phyloP scores from a whole-genome alignment of 371 early-diverging fungal genomes.

The Mucor racemosus region DNA sequence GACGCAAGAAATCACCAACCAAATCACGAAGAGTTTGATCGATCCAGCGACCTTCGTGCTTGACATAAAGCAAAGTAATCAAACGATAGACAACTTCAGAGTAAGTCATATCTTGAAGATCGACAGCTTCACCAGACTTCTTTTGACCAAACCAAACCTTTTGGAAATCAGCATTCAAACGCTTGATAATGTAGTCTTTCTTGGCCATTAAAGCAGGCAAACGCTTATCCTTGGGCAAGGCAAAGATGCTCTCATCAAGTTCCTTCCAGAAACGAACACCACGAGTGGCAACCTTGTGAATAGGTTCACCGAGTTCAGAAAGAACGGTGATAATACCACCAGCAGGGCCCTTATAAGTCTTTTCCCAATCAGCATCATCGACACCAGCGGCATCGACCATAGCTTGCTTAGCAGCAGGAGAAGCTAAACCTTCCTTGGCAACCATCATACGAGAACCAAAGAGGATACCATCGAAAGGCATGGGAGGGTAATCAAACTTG shows the following conservation, averaged over 20 bases:
- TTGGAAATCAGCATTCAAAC: conserved; percentile 91
- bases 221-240: conserved; percentile 90
- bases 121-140: conserved; percentile 74
- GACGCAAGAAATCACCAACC: conserved; percentile 86
- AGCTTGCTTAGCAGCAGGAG: conserved; percentile 86
- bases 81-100: conserved; percentile 86
- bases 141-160: conserved; percentile 95
- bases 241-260: conserved; percentile 91
- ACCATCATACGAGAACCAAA: conserved; percentile 97
- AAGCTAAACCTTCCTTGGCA: conserved; percentile 89
- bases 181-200: conserved; percentile 92
- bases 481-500: conserved; percentile 85
- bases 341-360: conserved; percentile 88
- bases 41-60: conserved; percentile 86
- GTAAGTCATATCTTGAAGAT: conserved; percentile 94
- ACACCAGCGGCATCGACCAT: conserved; percentile 93
- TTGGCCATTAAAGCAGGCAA: conserved; percentile 78
- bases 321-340: conserved; percentile 94
- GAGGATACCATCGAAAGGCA: conserved; percentile 96
- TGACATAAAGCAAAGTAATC: conserved; percentile 82
- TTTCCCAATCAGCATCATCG: conserved; percentile 89
- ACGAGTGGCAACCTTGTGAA: conserved; percentile 96
- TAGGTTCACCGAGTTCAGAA: conserved; percentile 96
- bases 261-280: conserved; percentile 96
- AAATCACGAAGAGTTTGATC: conserved; percentile 83